Conservation (phyloP, 306 rosid genomes). For the Lagenaria siceraria region DNA sequence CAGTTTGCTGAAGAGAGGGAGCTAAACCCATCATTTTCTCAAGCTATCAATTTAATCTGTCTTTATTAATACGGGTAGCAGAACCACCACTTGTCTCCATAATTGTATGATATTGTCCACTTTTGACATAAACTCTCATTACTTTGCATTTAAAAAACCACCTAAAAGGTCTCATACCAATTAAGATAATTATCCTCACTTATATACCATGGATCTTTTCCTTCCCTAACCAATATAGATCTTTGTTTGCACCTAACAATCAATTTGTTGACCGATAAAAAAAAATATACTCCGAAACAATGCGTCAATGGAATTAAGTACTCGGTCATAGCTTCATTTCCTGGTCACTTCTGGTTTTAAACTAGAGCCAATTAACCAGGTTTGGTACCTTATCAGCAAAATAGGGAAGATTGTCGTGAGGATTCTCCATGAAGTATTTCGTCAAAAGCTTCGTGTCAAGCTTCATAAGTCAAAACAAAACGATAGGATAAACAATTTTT, state of each 20-base stretch:
- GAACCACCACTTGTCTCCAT: no score
- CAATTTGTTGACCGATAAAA: not conserved
- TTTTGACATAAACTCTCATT: no score
- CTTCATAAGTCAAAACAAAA: conserved; percentile 35
- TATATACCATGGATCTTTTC: no score
- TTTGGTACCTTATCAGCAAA: conserved; percentile 66
- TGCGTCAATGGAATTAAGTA: not conserved
- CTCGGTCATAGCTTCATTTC: not conserved
- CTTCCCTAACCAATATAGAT: no score
- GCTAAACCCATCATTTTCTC: not conserved
- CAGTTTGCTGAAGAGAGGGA: not conserved
- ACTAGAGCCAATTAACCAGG: not conserved
- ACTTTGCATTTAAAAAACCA: no score
- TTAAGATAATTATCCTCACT: no score
- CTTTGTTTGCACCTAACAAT: no score
- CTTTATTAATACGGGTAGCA: not conserved
- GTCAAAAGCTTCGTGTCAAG: conserved; percentile 71
- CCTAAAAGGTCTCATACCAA: no score
- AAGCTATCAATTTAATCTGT: not conserved
- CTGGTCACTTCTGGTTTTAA: not conserved
- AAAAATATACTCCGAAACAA: not conserved
- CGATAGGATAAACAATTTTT: not conserved
- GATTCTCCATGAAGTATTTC: conserved; percentile 58
- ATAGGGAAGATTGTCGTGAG: conserved; percentile 47
- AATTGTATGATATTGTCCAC: no score